Evolutionary conservation across 1,284 basidiomycete species (phyloP).

Genomic region (Ustilago sp.): DNA sequence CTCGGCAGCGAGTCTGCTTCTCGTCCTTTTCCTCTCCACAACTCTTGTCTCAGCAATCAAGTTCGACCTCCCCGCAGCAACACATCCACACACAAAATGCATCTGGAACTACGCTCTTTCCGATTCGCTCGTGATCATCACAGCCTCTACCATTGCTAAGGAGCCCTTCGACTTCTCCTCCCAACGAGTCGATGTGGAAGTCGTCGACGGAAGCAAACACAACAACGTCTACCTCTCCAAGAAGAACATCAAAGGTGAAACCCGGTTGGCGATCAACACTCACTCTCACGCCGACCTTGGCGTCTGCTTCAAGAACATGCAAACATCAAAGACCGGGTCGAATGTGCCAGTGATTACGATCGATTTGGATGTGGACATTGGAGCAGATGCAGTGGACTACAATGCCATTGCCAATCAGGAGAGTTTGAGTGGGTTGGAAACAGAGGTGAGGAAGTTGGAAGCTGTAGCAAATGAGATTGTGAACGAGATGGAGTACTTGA

Average conservation of each 20-base stretch:
- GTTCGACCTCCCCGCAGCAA: constrained; percentile 58
- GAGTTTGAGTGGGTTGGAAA: constrained; percentile 92
- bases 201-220: constrained; percentile 87
- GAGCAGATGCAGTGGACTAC: constrained; percentile 98
- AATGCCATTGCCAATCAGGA: constrained; percentile 99
- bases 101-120: constrained; percentile 69
- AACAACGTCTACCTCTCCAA: constrained; percentile 93
- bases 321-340: background rate
- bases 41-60: constrained; percentile 56
- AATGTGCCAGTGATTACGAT: constrained; percentile 69
- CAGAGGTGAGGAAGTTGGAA: constrained; percentile 97
- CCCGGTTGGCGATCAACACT: constrained; percentile 91
- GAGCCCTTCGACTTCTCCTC: constrained; percentile 42
- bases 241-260: constrained; percentile 87
- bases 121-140: constrained; percentile 76
- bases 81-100: constrained; percentile 57
- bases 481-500: constrained; percentile 93
- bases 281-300: constrained; percentile 94
- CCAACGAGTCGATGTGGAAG: constrained; percentile 82
- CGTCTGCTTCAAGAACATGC: constrained; percentile 85
- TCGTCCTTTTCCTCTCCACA: constrained; percentile 14
- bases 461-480: constrained; percentile 92
- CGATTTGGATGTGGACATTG: constrained; percentile 96
- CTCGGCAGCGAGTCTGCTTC: constrained; percentile 14
- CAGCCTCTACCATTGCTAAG: constrained; percentile 82